Percentiles rank a stretch among this genome's conserved stretches.
Evolutionary conservation across 768 basidiomycete species (phyloP).

Genomic region (Leccinum sublutescens): DNA sequence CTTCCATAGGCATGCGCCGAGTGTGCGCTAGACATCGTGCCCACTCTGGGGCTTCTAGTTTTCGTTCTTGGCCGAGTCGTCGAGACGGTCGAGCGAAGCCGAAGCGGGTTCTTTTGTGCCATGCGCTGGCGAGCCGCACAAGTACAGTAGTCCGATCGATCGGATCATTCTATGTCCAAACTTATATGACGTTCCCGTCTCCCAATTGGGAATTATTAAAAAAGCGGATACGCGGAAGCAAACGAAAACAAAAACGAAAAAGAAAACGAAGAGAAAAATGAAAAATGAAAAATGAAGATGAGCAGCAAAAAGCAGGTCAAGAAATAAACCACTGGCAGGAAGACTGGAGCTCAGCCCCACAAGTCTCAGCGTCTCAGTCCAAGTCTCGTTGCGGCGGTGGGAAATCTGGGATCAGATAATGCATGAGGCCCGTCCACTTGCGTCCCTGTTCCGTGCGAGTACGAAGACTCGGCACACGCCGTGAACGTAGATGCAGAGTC

Average conservation of each 20-base stretch:
- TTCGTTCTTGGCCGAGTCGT: not conserved
- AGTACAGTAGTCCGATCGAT: slow-evolving; percentile 4
- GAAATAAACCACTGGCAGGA: not conserved
- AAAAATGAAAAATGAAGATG: not conserved
- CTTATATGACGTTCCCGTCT: not conserved
- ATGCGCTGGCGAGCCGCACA: not conserved
- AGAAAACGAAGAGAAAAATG: not conserved
- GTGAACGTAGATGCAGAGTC: slow-evolving; percentile 25
- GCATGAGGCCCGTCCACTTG: slow-evolving; percentile 36
- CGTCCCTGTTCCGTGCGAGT: slow-evolving; percentile 23
- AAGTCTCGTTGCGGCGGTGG: slow-evolving; percentile 37
- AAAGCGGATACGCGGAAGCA: not conserved
- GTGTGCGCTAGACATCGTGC: not conserved
- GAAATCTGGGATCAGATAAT: slow-evolving; percentile 62
- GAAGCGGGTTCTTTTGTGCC: not conserved
- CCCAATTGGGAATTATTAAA: slow-evolving; percentile 5
- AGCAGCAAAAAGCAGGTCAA: not conserved
- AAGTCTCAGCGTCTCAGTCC: slow-evolving; percentile 1
- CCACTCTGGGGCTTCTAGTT: not conserved
- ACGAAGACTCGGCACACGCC: slow-evolving; percentile 25
- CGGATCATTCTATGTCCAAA: not conserved
- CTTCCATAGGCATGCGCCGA: not conserved
- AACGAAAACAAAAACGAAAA: not conserved
- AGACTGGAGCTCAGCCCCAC: not conserved
- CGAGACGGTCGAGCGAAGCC: slow-evolving; percentile 3